phyloP scores from a whole-genome alignment of 2,329 filamentous ascomycete genomes.

The Fusarium mundagurra region DNA sequence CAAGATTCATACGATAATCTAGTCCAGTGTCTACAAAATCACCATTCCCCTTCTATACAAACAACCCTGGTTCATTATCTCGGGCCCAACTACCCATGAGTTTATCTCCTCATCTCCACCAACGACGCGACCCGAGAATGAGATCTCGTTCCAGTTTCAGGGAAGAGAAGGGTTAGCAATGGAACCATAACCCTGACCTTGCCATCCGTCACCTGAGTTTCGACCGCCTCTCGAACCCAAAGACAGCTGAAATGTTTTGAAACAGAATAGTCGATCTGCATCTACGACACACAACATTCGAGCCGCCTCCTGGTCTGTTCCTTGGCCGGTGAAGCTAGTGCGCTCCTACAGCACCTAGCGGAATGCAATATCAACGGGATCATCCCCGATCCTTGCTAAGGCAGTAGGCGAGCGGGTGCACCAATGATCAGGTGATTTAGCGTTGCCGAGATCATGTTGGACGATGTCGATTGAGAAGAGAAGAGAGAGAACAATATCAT shows the following conservation, averaged over 20 bases:
- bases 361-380: slow-evolving; percentile 40
- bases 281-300: slow-evolving; percentile 15
- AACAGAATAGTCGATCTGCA: slow-evolving; percentile 22
- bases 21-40: neutral
- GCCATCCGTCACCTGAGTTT: neutral
- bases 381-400: slow-evolving; percentile 40
- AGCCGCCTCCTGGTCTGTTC: slow-evolving; percentile 33
- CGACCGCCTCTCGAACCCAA: neutral
- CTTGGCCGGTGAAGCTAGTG: slow-evolving; percentile 35
- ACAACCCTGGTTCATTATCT: slow-evolving; percentile 8
- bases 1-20: neutral
- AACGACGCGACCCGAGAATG: slow-evolving; percentile 6
- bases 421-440: slow-evolving; percentile 45
- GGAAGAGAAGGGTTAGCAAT: neutral
- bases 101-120: slow-evolving; percentile 33
- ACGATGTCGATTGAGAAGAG: slow-evolving; percentile 8
- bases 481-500: neutral
- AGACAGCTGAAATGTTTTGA: neutral
- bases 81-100: slow-evolving; percentile 11
- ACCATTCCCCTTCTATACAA: neutral
- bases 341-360: slow-evolving; percentile 29
- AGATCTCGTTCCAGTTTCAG: slow-evolving; percentile 2
- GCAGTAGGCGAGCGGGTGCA: slow-evolving; percentile 33
- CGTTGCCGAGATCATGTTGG: slow-evolving; percentile 16
- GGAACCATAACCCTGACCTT: neutral